phyloP scores from a whole-genome alignment of 306 rosid genomes.

The Dryas alaskensis region DNA sequence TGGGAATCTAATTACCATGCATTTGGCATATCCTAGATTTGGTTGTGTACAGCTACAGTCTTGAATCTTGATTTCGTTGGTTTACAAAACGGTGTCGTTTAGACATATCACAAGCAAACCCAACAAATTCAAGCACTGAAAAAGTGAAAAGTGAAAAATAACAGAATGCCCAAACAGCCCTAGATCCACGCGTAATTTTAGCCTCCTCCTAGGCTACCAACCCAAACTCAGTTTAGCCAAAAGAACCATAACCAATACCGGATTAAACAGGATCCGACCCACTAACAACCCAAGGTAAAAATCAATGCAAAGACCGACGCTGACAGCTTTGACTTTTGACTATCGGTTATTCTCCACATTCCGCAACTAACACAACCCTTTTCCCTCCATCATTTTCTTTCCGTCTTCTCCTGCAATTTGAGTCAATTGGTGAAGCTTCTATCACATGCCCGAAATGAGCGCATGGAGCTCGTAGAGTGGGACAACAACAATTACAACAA shows the following conservation, averaged over 20 bases:
- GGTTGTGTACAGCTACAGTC: not conserved
- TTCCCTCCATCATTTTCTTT: not conserved
- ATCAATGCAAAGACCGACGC: not conserved
- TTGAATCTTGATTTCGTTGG: not conserved
- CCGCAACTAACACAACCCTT: slow-evolving; percentile 11
- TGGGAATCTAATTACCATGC: not conserved
- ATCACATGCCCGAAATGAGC: slow-evolving; percentile 11
- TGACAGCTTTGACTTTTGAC: slow-evolving; percentile 24
- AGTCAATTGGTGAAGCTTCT: not conserved
- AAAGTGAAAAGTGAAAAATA: too few relatives aligned
- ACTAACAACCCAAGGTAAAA: not conserved
- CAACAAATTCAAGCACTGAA: not conserved
- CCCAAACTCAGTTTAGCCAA: too few relatives aligned
- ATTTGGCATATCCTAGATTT: not conserved
- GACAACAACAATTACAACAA: not conserved
- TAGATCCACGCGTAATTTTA: too few relatives aligned
- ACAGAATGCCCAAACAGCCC: too few relatives aligned
- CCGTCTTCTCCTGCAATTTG: not conserved
- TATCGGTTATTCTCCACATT: slow-evolving; percentile 3
- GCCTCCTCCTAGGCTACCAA: too few relatives aligned
- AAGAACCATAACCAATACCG: too few relatives aligned
- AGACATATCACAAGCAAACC: not conserved
- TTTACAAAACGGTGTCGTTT: not conserved
- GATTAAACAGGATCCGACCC: slow-evolving; percentile 5
- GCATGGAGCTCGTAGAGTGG: slow-evolving; percentile 22